These are phyloP conservation scores for Microdochium paspali DNA, from an alignment of 2,329 filamentous ascomycete species.

Conservation along the genomic window DNA sequence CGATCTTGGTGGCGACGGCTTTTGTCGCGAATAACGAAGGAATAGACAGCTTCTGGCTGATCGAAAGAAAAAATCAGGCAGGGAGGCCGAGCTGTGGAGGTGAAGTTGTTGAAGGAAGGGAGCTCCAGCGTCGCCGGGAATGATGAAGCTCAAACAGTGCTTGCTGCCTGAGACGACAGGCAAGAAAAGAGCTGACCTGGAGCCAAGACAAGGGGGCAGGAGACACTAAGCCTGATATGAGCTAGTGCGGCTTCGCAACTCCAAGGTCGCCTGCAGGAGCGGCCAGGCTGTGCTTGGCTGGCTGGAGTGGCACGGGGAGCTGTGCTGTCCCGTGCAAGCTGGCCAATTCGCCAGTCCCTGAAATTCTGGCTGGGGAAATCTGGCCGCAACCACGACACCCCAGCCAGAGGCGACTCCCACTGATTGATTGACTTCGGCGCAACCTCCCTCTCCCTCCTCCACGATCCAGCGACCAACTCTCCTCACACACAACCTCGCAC, in stretches of 20 bases:
- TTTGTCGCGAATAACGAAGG: background rate
- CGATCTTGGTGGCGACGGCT: background rate
- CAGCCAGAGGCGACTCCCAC: background rate
- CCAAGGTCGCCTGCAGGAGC: background rate
- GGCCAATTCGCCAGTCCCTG: background rate
- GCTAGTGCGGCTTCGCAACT: background rate
- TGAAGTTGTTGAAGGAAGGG: background rate
- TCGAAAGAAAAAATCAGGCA: background rate
- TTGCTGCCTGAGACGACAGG: conserved; percentile 1
- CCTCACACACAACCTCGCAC: conserved; percentile 1
- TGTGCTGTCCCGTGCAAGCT: too few relatives aligned
- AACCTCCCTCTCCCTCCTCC: conserved; percentile 2
- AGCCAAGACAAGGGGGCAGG: background rate
- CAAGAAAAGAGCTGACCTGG: background rate
- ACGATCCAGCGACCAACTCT: conserved; percentile 1
- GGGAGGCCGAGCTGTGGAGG: background rate
- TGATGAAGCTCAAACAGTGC: conserved; percentile 1
- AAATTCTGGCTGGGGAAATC: conserved; percentile 8
- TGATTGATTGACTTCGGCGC: background rate
- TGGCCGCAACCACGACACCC: conserved; percentile 6
- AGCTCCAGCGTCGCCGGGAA: background rate
- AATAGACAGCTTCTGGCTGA: background rate
- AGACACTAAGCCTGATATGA: background rate
- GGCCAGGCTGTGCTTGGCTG: background rate
- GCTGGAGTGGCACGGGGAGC: background rate